These are phyloP conservation scores for Closterium sp. DNA, from an alignment of 139 green algal species.

Conservation along the genomic window DNA sequence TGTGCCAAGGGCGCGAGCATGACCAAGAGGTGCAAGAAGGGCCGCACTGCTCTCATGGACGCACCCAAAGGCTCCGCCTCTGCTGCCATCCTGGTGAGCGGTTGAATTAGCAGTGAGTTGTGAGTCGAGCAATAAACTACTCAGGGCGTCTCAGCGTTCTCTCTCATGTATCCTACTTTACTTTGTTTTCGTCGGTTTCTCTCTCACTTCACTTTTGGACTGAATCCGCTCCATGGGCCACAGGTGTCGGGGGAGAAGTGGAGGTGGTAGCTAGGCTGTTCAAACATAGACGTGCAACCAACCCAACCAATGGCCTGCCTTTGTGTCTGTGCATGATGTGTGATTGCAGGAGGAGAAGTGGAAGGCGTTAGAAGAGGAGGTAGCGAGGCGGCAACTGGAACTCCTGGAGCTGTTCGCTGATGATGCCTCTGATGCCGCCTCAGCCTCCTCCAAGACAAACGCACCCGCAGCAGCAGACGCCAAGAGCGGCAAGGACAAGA, in stretches of 20 bases:
- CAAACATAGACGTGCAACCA: neutral
- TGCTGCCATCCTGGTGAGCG: neutral
- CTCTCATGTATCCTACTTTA: too few relatives aligned
- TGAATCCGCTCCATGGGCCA: too few relatives aligned
- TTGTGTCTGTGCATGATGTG: neutral
- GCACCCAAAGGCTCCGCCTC: neutral
- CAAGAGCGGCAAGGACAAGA: conserved; percentile 22
- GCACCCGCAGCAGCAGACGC: neutral
- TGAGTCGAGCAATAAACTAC: too few relatives aligned
- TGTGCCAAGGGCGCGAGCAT: conserved; percentile 14
- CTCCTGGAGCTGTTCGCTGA: conserved; percentile 25
- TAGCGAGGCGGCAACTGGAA: conserved; percentile 2
- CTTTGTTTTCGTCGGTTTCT: too few relatives aligned
- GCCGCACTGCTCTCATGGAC: conserved; percentile 17
- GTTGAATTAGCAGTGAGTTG: too few relatives aligned
- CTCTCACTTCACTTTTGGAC: too few relatives aligned
- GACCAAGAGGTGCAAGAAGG: conserved; percentile 17
- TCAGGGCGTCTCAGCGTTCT: too few relatives aligned
- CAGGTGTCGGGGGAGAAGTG: too few relatives aligned
- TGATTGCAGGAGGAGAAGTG: conserved; percentile 17
- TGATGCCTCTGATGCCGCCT: neutral
- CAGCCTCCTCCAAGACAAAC: neutral
- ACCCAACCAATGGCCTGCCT: neutral
- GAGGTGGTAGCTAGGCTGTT: too few relatives aligned
- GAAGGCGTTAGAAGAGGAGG: conserved; percentile 19